phyloP scores from a whole-genome alignment of 805 yeast genomes.

The Candida pini region DNA sequence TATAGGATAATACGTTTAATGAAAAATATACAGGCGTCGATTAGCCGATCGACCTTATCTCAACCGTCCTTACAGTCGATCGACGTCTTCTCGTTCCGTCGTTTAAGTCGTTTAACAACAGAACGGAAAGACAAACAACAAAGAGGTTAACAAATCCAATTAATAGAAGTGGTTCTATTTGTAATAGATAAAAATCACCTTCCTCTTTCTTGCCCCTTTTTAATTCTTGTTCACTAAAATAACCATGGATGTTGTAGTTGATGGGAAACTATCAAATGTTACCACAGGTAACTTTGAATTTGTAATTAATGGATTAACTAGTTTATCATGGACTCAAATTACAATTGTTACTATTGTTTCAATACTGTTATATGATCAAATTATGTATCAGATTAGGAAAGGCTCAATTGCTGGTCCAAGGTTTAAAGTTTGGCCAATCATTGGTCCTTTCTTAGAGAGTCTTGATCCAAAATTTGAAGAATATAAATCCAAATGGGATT shows the following conservation, averaged over 20 bases:
- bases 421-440: slow-evolving; percentile 86
- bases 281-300: no score
- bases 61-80: neutral
- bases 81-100: slow-evolving; percentile 4
- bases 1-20: no score
- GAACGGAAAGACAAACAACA: no score
- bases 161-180: no score
- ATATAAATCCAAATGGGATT: slow-evolving; percentile 87
- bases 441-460: slow-evolving; percentile 93
- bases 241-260: neutral
- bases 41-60: no score
- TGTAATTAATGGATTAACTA: no score
- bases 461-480: slow-evolving; percentile 94
- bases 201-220: no score
- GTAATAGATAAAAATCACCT: no score
- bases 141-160: no score
- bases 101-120: slow-evolving; percentile 5
- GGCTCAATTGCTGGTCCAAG: slow-evolving; percentile 89
- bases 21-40: no score
- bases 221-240: slow-evolving; percentile 3
- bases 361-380: slow-evolving; percentile 61
- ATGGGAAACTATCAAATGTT: neutral
- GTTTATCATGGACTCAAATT: slow-evolving; percentile 50
- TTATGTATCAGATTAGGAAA: slow-evolving; percentile 73
- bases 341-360: slow-evolving; percentile 41